Base-by-base conservation (phyloP, 2,329 filamentous ascomycete species). In the Neurospora crassa region DNA sequence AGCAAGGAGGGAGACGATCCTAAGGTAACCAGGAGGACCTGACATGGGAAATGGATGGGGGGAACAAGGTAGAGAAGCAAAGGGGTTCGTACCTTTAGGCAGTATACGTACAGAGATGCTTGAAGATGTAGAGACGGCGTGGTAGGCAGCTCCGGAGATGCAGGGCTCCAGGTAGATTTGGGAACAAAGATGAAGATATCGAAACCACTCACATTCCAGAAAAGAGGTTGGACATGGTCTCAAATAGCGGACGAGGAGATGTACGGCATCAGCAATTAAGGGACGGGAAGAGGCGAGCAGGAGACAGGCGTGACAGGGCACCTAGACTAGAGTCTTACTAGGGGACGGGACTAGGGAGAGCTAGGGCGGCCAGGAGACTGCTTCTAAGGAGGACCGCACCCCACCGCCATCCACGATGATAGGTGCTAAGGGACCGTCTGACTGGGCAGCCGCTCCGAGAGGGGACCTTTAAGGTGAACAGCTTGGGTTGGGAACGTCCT, bases 181-280 rank as follows among this genome's bases (percentile, higher is more conserved):
- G 68, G 43, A 47, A 67, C 11, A 68, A n/a, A 70, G 41, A 53
- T 40, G 40, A 67, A 67, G 12, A 67, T 34, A 68, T n/a, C n/a
- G 69, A 14, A 67, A 72, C 69, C 70, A 76, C 77, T 78, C 71
- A 78, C 77, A 78, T 76, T 73, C 77, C 77, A 45, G 77, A 78
- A 73, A 78, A 77, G 20, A 78, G 74, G 75, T 78, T 78, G 40
- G 77, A 76, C 77, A 78, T 78, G 67, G 69, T 73, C 53, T 63
- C 29, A 63, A 63, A 29, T 37, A 63, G 53, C 29, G 29, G 29
- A 63, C 29, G 29, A 63, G 53, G 29, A 63, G 16, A 63, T 63
- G 53, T 63, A 63, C 53, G 53, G 53, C 53, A 63, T 63, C 53
- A 63, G 53, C 53, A 63, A 63, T 63, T 63, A 63, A 63, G 53